Conservation (phyloP, 2,329 filamentous ascomycete species). For the Scedosporium apiospermum region DNA sequence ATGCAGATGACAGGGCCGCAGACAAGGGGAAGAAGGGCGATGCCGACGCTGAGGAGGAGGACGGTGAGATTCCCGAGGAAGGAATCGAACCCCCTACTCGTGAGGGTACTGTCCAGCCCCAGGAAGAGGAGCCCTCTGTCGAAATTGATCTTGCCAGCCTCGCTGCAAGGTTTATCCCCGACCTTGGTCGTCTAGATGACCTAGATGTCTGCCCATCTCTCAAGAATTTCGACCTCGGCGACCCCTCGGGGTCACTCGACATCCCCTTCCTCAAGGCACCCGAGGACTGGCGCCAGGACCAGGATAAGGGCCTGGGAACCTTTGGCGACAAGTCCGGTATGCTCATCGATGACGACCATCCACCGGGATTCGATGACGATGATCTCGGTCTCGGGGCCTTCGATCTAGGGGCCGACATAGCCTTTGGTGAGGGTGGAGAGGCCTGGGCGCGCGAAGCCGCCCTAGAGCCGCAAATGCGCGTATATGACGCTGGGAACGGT, state of each 20-base stretch:
- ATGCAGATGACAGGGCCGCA: constrained; percentile 44
- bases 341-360: constrained; percentile 80
- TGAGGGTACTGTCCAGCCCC: constrained; percentile 20
- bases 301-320: constrained; percentile 51
- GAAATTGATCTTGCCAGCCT: constrained; percentile 73
- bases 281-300: constrained; percentile 72
- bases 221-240: constrained; percentile 86
- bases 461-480: constrained; percentile 74
- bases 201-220: constrained; percentile 92
- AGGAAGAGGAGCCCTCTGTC: constrained; percentile 36
- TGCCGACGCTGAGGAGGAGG: constrained; percentile 28
- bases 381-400: constrained; percentile 65
- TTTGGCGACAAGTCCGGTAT: constrained; percentile 65
- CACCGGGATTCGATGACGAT: constrained; percentile 62
- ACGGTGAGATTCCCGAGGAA: constrained; percentile 23
- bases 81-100: not conserved
- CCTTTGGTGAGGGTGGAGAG: constrained; percentile 93
- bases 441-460: constrained; percentile 90
- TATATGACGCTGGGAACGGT: constrained; percentile 56
- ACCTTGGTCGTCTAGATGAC: constrained; percentile 65
- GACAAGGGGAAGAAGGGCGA: constrained; percentile 24
- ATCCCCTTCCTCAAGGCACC: constrained; percentile 85
- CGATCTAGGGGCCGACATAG: constrained; percentile 61
- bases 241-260: constrained; percentile 74
- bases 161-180: constrained; percentile 75